These are phyloP conservation scores for Rhizophagus clarus DNA, from an alignment of 192 early-diverging fungal species.

Conservation along the genomic window DNA sequence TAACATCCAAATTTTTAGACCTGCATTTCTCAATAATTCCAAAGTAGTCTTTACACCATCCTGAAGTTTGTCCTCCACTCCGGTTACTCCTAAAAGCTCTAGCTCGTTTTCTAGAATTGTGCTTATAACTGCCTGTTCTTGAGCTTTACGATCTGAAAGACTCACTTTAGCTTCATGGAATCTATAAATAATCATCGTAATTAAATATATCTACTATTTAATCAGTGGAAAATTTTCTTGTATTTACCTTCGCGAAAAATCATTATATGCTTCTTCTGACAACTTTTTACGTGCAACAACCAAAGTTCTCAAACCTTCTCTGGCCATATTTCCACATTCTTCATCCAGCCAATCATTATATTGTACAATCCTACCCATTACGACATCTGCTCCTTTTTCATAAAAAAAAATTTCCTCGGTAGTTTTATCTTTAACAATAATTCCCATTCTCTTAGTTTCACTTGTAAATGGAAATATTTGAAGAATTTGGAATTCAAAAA, in stretches of 20 bases:
- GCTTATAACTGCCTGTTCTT: conserved; percentile 67
- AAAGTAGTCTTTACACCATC: conserved; percentile 89
- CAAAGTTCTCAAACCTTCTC: conserved; percentile 91
- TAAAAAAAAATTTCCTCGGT: conserved; percentile 84
- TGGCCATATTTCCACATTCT: conserved; percentile 95
- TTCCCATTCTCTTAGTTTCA: conserved; percentile 97
- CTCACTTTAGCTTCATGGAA: conserved; percentile 74
- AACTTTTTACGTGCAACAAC: conserved; percentile 88
- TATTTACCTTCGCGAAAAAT: conserved; percentile 59
- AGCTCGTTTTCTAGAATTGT: conserved; percentile 79
- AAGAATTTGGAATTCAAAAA: conserved; percentile 75
- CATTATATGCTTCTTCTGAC: conserved; percentile 68
- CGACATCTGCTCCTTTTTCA: conserved; percentile 92
- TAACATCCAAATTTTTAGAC: conserved; percentile 95
- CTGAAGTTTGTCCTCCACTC: conserved; percentile 96
- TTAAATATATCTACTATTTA: not conserved
- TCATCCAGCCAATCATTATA: conserved; percentile 98
- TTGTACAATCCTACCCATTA: conserved; percentile 87
- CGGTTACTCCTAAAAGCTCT: conserved; percentile 89
- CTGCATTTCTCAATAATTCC: conserved; percentile 87
- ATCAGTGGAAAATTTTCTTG: not conserved
- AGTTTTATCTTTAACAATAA: conserved; percentile 71
- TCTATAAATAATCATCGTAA: conserved; percentile 22
- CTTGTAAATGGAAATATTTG: conserved; percentile 99
- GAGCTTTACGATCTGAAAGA: conserved; percentile 68